These are phyloP conservation scores for Rhodotorula sp. DNA, from an alignment of 1,284 basidiomycete genomes.

Conservation along the genomic window DNA sequence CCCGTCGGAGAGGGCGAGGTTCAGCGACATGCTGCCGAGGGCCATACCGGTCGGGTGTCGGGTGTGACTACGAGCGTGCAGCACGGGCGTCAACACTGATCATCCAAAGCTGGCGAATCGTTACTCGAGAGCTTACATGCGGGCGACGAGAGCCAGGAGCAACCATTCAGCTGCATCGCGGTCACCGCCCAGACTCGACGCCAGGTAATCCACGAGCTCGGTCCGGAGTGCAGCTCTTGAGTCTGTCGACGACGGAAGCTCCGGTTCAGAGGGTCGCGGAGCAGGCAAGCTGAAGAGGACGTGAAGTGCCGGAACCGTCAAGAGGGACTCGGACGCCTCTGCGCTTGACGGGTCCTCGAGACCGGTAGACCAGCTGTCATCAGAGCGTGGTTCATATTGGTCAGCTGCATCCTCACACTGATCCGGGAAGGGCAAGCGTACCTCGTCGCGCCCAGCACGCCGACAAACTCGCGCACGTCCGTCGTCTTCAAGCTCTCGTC, in stretches of 20 bases:
- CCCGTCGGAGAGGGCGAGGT: conserved; percentile 59
- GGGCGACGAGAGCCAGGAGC: conserved; percentile 63
- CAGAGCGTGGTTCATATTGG: not conserved
- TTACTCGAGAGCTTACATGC: conserved; percentile 58
- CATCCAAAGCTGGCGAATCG: not conserved
- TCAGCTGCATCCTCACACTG: not conserved
- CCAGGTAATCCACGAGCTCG: conserved; percentile 67
- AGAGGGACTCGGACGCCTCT: not conserved
- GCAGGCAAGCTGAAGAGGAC: conserved; percentile 28
- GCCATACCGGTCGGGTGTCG: conserved; percentile 62
- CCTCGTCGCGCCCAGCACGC: conserved; percentile 39
- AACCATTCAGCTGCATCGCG: conserved; percentile 71
- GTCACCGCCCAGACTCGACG: conserved; percentile 66
- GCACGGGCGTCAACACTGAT: not conserved
- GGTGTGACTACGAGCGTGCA: conserved; percentile 58
- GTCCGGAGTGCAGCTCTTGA: conserved; percentile 48
- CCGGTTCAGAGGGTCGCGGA: not conserved
- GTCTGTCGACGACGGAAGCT: not conserved
- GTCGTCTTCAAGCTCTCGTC: conserved; percentile 38
- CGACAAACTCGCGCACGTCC: conserved; percentile 43
- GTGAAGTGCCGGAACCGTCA: conserved; percentile 33
- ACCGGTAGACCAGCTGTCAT: conserved; percentile 14
- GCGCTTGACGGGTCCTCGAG: conserved; percentile 25
- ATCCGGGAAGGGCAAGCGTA: not conserved
- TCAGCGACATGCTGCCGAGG: conserved; percentile 64